Percentiles rank a stretch among this genome's conserved stretches.
Conservation (phyloP, 306 rosid genomes). For the Arachis hypogaea region DNA sequence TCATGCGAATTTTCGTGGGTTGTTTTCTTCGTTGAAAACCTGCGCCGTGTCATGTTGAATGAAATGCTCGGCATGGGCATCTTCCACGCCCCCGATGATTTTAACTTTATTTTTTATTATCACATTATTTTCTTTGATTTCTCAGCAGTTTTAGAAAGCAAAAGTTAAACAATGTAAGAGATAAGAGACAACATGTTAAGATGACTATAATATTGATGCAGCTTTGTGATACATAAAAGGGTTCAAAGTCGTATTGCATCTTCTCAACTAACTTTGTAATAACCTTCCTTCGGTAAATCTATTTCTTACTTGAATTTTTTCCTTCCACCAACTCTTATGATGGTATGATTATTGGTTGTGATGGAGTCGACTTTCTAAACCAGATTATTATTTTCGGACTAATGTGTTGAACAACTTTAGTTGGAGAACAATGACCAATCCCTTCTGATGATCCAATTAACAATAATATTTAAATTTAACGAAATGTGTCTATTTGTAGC, state of each 20-base stretch:
- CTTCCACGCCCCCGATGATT: background rate
- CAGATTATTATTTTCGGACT: constrained; percentile 1
- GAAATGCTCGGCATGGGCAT: background rate
- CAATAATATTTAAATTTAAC: constrained; percentile 30
- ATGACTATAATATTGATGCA: constrained; percentile 18
- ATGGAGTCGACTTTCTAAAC: constrained; percentile 27
- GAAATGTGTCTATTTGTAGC: constrained; percentile 30
- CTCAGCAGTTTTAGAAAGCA: background rate
- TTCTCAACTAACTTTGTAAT: constrained; percentile 44
- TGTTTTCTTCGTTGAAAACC: background rate
- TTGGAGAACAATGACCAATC: constrained; percentile 40
- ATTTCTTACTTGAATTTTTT: constrained; percentile 24
- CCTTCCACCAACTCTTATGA: constrained; percentile 45
- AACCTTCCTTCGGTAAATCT: constrained; percentile 38
- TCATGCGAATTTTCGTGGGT: background rate
- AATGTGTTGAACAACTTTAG: constrained; percentile 45
- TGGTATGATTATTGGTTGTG: constrained; percentile 28
- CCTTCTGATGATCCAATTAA: constrained; percentile 25
- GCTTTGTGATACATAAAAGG: background rate
- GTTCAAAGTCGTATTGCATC: constrained; percentile 34
- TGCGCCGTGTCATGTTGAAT: too few relatives aligned
- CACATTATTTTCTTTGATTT: constrained; percentile 10
- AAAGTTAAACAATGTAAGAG: background rate
- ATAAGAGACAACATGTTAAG: constrained; percentile 6
- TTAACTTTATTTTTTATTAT: background rate